Conservation (phyloP, 2,329 filamentous ascomycete species). For the Alternaria arborescens region DNA sequence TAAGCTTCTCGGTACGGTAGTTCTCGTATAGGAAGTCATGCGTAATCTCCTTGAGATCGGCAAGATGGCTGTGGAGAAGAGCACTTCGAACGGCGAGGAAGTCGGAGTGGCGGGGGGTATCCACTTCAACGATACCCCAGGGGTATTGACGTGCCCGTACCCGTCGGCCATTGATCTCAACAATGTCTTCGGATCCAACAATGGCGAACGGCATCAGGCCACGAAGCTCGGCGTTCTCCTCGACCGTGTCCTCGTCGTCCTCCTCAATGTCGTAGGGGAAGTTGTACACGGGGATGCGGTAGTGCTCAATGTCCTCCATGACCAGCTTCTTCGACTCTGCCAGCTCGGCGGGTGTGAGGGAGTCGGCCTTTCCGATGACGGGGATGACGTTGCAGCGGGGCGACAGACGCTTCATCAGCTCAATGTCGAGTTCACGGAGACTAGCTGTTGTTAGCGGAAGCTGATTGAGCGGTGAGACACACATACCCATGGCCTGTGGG, state of each 20-base stretch:
- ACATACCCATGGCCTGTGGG: conserved; percentile 91
- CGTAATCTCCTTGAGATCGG: conserved; percentile 98
- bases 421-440: conserved; percentile 97
- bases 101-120: conserved; percentile 98
- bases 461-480: not conserved
- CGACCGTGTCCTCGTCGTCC: conserved; percentile 98
- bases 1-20: conserved; percentile 99
- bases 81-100: conserved; percentile 97
- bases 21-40: conserved; percentile 99
- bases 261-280: conserved; percentile 99
- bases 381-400: conserved; percentile 99
- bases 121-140: conserved; percentile 98
- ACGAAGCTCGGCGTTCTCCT: conserved; percentile 97
- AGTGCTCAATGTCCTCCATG: conserved; percentile 99
- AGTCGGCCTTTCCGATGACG: conserved; percentile 98
- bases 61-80: conserved; percentile 95
- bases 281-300: conserved; percentile 99
- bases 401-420: conserved; percentile 98
- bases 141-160: conserved; percentile 97
- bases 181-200: conserved; percentile 93
- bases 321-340: conserved; percentile 99
- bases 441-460: conserved; percentile 57
- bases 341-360: conserved; percentile 92
- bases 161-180: conserved; percentile 92
- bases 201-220: conserved; percentile 99